Conservation (phyloP, 1,139 yeast genomes). For the Suhomyces bolitotheri region DNA sequence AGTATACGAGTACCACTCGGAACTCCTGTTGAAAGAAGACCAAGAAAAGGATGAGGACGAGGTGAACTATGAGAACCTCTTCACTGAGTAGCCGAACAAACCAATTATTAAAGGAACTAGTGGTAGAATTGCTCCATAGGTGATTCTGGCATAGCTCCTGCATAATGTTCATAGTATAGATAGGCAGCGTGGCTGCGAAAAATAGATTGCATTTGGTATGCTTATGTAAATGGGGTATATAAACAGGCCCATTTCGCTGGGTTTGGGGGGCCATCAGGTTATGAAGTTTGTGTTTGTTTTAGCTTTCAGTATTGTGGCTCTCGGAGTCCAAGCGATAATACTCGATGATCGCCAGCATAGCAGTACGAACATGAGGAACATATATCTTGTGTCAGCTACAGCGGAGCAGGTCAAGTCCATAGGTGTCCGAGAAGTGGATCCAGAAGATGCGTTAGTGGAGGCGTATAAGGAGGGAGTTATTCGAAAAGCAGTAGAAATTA, state of each 20-base stretch:
- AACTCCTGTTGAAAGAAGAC: slow-evolving; percentile 9
- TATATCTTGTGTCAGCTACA: too few relatives aligned
- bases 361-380: too few relatives aligned
- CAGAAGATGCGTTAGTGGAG: neutral
- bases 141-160: neutral
- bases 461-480: neutral
- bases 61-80: slow-evolving; percentile 8
- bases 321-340: too few relatives aligned
- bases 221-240: neutral
- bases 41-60: slow-evolving; percentile 3
- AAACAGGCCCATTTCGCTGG: too few relatives aligned
- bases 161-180: slow-evolving; percentile 1
- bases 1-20: slow-evolving; percentile 15
- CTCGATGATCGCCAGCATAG: too few relatives aligned
- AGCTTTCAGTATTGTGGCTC: too few relatives aligned
- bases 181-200: slow-evolving; percentile 8
- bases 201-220: neutral
- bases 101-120: too few relatives aligned
- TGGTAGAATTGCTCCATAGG: too few relatives aligned
- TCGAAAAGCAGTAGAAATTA: neutral
- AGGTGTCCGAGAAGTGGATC: too few relatives aligned
- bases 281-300: too few relatives aligned
- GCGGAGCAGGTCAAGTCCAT: neutral
- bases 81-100: slow-evolving; percentile 2
- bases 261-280: too few relatives aligned